phyloP scores from a whole-genome alignment of 768 basidiomycete species.

The Strobilomyces dryophilus region DNA sequence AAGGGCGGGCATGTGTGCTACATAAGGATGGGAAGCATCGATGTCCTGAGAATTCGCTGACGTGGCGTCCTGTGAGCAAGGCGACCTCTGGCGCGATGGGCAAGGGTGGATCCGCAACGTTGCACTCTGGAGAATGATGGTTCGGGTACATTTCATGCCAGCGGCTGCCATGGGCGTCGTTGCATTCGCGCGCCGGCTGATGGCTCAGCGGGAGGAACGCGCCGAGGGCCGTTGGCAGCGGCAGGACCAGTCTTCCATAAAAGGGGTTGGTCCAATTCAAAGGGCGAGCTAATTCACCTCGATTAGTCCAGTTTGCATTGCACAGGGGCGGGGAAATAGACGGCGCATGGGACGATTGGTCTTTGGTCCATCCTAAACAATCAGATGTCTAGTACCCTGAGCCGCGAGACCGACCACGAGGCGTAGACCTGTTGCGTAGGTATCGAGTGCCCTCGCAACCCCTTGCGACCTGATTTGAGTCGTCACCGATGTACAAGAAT shows the following conservation, averaged over 20 bases:
- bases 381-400: background rate
- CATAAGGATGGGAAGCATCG: background rate
- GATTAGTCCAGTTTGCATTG: background rate
- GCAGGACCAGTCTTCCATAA: background rate
- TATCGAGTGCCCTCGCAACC: background rate
- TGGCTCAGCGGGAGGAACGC: background rate
- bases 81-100: background rate
- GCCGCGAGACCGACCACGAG: background rate
- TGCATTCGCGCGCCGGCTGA: background rate
- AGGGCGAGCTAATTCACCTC: background rate
- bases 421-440: background rate
- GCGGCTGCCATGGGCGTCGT: background rate
- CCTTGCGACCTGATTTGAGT: background rate
- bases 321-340: background rate
- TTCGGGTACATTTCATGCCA: background rate
- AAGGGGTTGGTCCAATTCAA: background rate
- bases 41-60: background rate
- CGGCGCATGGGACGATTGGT: background rate
- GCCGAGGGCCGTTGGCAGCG: background rate
- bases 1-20: background rate
- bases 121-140: background rate
- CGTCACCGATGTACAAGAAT: background rate
- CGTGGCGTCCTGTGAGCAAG: background rate
- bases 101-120: conserved; percentile 1
- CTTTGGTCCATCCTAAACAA: background rate